Base-by-base conservation (phyloP, 176 grass and related monocot species). In the Triticum urartu region DNA sequence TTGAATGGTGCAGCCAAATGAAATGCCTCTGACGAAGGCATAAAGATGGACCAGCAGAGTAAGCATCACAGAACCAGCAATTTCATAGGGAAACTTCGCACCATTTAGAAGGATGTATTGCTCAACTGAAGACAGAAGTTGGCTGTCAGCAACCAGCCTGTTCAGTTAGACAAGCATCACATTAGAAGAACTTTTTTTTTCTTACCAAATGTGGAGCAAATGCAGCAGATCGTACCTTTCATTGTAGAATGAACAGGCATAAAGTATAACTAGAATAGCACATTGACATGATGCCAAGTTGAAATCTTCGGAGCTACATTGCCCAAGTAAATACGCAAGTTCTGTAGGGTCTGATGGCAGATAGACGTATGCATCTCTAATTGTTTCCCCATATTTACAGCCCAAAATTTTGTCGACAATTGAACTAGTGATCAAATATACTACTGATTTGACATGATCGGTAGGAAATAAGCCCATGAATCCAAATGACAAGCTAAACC, bases 61-160 rank as follows among this genome's bases (percentile, higher is more conserved):
- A 77, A 92, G 75, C 87, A 98, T 88, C 84, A 85, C 68, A 60
- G 78, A 92, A 85, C 68, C 69, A 86, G 85, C 47, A 68, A 83
- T 82, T 75, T 82, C 88, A 66, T 73, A 84, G 75, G 84, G 86
- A 66, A 93, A 94, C 38, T 76, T 94, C 33, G 40, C 91, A 87
- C 85, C 56, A 76, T 98, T 98, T 66, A 95, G 79, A 84, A 98
- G 89, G 75, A 98, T 91, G 82, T 98, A 98, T 88, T 95, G 91
- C 93, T 98, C 96, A 59, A 98, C 68, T 74, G 96, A 94, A 88
- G 91, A 88, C n/a, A 98, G 85, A 75, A 92, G 85, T 90, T 98
- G 86, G 74, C 90, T 92, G 70, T 92, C 84, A 87, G 85, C 70
- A 79, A 83, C 90, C 73, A 95, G 62, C 58, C 96, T 98, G 86